Base-by-base conservation (phyloP, 352 stramenopile genomes). In the Globisporangium recalcitrans region DNA sequence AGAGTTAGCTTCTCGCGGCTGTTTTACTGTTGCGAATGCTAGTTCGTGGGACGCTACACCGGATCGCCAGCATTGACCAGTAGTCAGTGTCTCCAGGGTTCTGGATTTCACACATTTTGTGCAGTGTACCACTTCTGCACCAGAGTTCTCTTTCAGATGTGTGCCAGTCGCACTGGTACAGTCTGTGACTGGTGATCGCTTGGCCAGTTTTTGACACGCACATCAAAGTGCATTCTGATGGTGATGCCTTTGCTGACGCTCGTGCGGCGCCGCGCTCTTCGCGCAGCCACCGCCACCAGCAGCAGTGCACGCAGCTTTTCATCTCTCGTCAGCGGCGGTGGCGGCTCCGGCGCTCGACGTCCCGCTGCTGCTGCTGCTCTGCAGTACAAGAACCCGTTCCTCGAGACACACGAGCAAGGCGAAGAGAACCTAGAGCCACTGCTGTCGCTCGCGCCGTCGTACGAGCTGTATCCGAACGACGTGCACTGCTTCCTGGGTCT, bases 401-500 rank as follows among this genome's bases (percentile, higher is more conserved):
- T 53, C 19, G 34, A 60, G 6, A 31, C 21, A 16, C 40, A 49
- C 4, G 56, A 40, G 2, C 51, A 29, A 51, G 13, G 3, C 36
- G 51, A 57, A 9, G 29, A n/a, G 21, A 29, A 31, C 1, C 19
- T 26, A 5, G 63, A 42, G 52, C 58, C 75, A 0, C 58, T 87
- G 10, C 69, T 89, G 3, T 16, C 68, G 19, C 58, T 89, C 9
- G 54, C 64, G 6, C 72, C 75, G 0, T 64, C 60, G 4, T 90
- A 90, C 26, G 31, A 72, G 47, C 65, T 90, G 36, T 65, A 64
- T 27, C 57, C 60, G 19, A 68, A 88, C 22, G 77, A 91, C 11
- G 71, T 86, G 32, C 82, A 91, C 66, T 91, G 82, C 68, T 83
- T 91, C 34, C 52, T 91, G 26, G 82, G 82, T 1, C 69, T 88